A percentile compares a stretch with the other conserved stretches of the same genome.
phyloP scores from a whole-genome alignment of 2,329 filamentous ascomycete species.

The Cercospora zeae-maydis region DNA sequence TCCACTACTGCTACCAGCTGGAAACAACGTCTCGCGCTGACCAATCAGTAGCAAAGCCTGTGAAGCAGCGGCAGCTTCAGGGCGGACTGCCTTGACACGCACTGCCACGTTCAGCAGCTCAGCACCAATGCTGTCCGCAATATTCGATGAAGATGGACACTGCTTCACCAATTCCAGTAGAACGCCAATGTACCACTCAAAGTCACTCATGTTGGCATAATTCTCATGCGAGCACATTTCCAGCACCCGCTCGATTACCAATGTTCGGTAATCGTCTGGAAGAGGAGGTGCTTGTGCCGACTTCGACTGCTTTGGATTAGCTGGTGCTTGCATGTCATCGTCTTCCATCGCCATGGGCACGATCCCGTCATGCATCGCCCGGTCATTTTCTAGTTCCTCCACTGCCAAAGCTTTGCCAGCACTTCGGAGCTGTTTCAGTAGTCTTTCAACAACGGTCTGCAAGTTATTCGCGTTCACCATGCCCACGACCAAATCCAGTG shows the following conservation, averaged over 20 bases:
- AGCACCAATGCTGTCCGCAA: constrained; percentile 71
- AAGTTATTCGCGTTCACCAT: constrained; percentile 92
- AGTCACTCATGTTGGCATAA: constrained; percentile 80
- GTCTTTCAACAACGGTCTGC: constrained; percentile 74
- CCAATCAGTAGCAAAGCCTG: constrained; percentile 68
- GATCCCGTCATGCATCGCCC: constrained; percentile 42
- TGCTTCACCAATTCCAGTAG: constrained; percentile 75
- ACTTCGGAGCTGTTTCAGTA: constrained; percentile 78
- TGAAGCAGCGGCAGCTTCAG: constrained; percentile 76
- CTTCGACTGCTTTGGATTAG: constrained; percentile 51
- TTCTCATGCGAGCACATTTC: constrained; percentile 88
- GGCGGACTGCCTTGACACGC: constrained; percentile 78
- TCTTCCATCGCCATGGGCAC: constrained; percentile 54
- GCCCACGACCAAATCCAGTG: constrained; percentile 83
- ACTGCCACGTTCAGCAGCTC: constrained; percentile 89
- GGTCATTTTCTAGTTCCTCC: constrained; percentile 48
- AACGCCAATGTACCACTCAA: constrained; percentile 96
- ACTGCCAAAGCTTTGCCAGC: constrained; percentile 55
- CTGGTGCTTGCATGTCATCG: constrained; percentile 53
- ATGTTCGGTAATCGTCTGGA: constrained; percentile 79
- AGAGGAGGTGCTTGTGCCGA: constrained; percentile 57
- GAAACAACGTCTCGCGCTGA: constrained; percentile 56
- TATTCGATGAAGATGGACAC: constrained; percentile 55
- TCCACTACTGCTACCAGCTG: constrained; percentile 49
- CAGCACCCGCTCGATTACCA: constrained; percentile 77